A percentile compares a stretch with the other conserved stretches of the same genome.
Conservation (phyloP, 257 asterid species). For the Solanum corneliomulleri region DNA sequence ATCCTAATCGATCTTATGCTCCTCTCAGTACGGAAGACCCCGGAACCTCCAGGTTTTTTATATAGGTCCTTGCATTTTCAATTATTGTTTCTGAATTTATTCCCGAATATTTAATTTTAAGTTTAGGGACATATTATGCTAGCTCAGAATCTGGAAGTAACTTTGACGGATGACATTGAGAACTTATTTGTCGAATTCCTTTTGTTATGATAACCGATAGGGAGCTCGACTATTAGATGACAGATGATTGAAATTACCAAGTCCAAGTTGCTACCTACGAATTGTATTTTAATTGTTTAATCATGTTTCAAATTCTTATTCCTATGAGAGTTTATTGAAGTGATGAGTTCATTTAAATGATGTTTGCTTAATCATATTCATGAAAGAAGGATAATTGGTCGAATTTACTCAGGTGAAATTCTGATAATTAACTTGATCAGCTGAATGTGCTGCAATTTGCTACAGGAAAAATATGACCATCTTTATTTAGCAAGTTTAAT, state of each 20-base stretch:
- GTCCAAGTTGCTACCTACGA: background rate
- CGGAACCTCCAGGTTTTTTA: constrained; percentile 42
- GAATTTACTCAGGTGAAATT: background rate
- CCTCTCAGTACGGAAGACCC: constrained; percentile 67
- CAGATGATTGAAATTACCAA: background rate
- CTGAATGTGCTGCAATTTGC: background rate
- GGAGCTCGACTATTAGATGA: background rate
- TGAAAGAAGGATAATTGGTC: background rate
- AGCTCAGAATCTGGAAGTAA: background rate
- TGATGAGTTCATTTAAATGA: background rate
- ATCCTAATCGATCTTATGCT: constrained; percentile 45
- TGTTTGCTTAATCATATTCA: background rate
- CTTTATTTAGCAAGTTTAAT: background rate
- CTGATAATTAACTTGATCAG: background rate
- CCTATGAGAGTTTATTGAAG: background rate
- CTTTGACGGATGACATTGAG: background rate
- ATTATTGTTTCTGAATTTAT: background rate
- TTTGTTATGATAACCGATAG: background rate
- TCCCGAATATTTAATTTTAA: background rate
- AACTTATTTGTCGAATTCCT: background rate
- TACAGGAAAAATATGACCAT: background rate
- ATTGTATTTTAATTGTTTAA: background rate
- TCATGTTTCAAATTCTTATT: background rate
- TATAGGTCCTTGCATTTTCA: background rate
- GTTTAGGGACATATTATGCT: background rate